Evolutionary conservation across 1,284 basidiomycete species (phyloP).

Genomic region (Xerocomus minutiporus): DNA sequence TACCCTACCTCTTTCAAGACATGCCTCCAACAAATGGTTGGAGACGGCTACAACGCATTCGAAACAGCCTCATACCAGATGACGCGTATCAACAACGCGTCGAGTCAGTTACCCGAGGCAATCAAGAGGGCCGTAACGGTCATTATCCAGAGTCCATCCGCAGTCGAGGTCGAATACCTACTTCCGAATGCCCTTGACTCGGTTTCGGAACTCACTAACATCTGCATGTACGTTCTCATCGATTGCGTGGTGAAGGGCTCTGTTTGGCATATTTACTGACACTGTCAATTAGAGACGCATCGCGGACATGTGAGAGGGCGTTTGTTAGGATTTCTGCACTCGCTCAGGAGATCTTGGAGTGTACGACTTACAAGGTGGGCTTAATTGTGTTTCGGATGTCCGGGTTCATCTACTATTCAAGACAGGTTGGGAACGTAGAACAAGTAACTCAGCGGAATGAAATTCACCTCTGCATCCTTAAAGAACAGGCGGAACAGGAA

Average conservation of each 20-base stretch:
- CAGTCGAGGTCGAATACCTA: conserved; percentile 9
- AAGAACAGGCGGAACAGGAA: conserved; percentile 11
- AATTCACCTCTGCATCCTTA: conserved; percentile 10
- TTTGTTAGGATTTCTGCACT: conserved; percentile 12
- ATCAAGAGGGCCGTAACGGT: conserved; percentile 16
- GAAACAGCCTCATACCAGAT: conserved; percentile 20
- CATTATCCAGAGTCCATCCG: conserved; percentile 12
- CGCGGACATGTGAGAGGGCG: conserved; percentile 11
- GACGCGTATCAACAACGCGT: conserved; percentile 20
- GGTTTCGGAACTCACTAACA: conserved; percentile 16
- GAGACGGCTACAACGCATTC: conserved; percentile 20
- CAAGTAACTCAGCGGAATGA: conserved; percentile 10
- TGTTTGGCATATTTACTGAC: neutral
- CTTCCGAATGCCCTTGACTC: conserved; percentile 17
- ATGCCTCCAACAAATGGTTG: conserved; percentile 22
- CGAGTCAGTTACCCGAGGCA: conserved; percentile 15
- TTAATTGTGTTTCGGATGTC: neutral
- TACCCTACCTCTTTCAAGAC: conserved; percentile 22
- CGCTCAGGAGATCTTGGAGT: conserved; percentile 18
- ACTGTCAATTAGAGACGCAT: conserved; percentile 8
- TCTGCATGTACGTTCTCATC: conserved; percentile 11
- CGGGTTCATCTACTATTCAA: neutral
- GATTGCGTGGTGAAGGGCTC: neutral
- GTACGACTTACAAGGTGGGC: conserved; percentile 12
- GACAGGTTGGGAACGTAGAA: conserved; percentile 10